Evolutionary conservation across 495 filamentous ascomycete genomes (phyloP), one percentile per base, ranked within the genome.

Genomic region (Hypoxylon rickii): DNA sequence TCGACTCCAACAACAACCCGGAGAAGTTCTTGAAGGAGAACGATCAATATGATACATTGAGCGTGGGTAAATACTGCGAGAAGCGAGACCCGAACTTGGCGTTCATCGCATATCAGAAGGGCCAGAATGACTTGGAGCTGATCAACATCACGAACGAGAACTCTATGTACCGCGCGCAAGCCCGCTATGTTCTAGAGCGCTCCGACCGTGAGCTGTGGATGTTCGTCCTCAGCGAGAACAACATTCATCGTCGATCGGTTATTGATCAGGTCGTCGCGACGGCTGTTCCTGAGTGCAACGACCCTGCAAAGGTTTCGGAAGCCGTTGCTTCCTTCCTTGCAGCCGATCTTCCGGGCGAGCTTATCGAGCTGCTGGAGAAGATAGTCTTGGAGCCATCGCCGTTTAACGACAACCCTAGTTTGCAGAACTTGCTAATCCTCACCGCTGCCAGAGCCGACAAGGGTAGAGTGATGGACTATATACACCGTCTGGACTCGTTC

Each of bases 11-110:
- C 80, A 97, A 96, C 75, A 91, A 96, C 69, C 95, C 95, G 0
- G 95, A 99, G 81, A 93, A 90, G 68, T 99, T 99, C 80, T 79
- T 99, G 39, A 96, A 91, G 78, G 94, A 97, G 75, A 99, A 97
- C 70, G 90, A 97, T 61, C 84, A 94, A 71, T 99, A 99, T 65
- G 95, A 99, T 71, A 86, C 95, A 2, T 75, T 97, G 33, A 84
- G 78, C 16, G 90, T 99, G 55, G 95, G 95, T 63, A 96, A 97
- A 73, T 99, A 99, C 79, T 99, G 95, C 70, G 94, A 96, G 77
- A 96, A 96, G 81, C 89, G 94, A 26, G 95, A 99, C 67, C 95
- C 95, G 37, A 97, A 97, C 73, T 79, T 99, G 33, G 94, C 94
- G 7, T 96, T 87, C 76, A 96, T 97, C 63, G 89, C 92, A 20